Conservation (phyloP, 2,329 filamentous ascomycete genomes). For the Podosphaera aphanis region DNA sequence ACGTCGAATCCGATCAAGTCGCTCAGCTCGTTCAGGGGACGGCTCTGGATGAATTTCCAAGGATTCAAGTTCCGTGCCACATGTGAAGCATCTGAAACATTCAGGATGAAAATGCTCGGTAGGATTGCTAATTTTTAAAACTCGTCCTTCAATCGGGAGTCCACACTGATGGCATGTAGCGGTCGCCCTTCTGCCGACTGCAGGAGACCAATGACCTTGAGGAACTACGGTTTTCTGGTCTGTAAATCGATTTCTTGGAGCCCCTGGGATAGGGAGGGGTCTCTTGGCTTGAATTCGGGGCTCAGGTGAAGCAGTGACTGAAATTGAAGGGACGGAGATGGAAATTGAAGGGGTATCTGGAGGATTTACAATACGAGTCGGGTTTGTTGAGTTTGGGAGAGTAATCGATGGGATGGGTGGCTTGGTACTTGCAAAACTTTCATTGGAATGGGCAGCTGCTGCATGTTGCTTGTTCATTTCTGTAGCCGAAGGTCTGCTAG, state of each 20-base stretch:
- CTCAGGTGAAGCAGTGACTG: slow-evolving; percentile 10
- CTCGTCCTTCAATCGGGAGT: slow-evolving; percentile 68
- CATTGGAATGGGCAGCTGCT: slow-evolving; percentile 23
- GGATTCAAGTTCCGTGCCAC: slow-evolving; percentile 70
- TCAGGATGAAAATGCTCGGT: slow-evolving; percentile 66
- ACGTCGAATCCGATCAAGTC: slow-evolving; percentile 49
- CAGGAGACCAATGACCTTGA: slow-evolving; percentile 32
- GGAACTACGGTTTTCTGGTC: slow-evolving; percentile 7
- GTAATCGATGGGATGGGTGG: slow-evolving; percentile 7
- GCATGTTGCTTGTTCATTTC: slow-evolving; percentile 17
- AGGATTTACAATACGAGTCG: slow-evolving; percentile 18
- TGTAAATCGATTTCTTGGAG: slow-evolving; percentile 5
- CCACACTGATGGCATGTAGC: slow-evolving; percentile 69
- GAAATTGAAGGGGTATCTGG: slow-evolving; percentile 18
- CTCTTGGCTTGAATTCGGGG: slow-evolving; percentile 9
- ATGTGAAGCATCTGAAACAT: slow-evolving; percentile 78
- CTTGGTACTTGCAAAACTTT: slow-evolving; percentile 23
- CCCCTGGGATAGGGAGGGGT: slow-evolving; percentile 20
- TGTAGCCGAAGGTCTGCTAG: slow-evolving; percentile 20
- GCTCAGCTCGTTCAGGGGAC: slow-evolving; percentile 40
- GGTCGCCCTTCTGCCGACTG: slow-evolving; percentile 28
- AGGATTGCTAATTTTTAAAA: slow-evolving; percentile 58
- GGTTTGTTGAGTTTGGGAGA: slow-evolving; percentile 7
- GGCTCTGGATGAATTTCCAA: slow-evolving; percentile 94
- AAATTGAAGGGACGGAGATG: slow-evolving; percentile 15